These are phyloP conservation scores for Blastomyces emzantsi DNA, from an alignment of 2,329 filamentous ascomycete species.

Conservation along the genomic window DNA sequence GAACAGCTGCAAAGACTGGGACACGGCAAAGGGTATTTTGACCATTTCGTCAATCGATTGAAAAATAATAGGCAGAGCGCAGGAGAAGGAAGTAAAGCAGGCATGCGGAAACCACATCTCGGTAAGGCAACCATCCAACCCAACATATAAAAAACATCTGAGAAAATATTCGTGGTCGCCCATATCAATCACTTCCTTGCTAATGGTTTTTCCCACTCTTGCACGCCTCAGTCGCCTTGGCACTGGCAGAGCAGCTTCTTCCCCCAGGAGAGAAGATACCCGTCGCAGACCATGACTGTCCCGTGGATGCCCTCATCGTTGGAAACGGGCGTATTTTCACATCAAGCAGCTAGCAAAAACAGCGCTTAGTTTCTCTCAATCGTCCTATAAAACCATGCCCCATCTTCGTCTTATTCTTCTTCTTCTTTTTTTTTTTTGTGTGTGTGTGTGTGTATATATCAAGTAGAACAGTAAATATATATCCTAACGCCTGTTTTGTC, in stretches of 20 bases:
- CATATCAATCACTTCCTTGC: constrained; percentile 2
- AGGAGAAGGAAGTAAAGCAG: constrained; percentile 26
- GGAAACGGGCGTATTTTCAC: constrained; percentile 54
- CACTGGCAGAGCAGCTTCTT: constrained; percentile 78
- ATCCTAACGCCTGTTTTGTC: constrained; percentile 7
- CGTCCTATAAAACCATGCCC: constrained; percentile 4
- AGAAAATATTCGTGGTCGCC: background rate
- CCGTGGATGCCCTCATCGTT: constrained; percentile 66
- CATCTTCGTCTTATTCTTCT: background rate
- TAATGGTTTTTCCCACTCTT: constrained; percentile 18
- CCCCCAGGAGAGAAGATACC: constrained; percentile 57
- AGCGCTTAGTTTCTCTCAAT: background rate
- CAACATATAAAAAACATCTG: background rate
- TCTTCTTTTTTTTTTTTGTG: background rate
- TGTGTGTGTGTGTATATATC: background rate
- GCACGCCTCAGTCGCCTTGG: constrained; percentile 58
- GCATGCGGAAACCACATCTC: constrained; percentile 47
- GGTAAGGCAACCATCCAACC: constrained; percentile 37
- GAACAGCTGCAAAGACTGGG: constrained; percentile 64
- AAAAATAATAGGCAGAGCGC: constrained; percentile 44
- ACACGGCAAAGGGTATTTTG: constrained; percentile 96
- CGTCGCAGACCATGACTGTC: constrained; percentile 66
- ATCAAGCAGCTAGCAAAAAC: background rate
- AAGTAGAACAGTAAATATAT: constrained; percentile 4
- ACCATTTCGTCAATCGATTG: constrained; percentile 59